A percentile compares a stretch with the other conserved stretches of the same genome.
Evolutionary conservation across 1,139 yeast genomes (phyloP).

Genomic region (Barnettozyma hawaiiensis): DNA sequence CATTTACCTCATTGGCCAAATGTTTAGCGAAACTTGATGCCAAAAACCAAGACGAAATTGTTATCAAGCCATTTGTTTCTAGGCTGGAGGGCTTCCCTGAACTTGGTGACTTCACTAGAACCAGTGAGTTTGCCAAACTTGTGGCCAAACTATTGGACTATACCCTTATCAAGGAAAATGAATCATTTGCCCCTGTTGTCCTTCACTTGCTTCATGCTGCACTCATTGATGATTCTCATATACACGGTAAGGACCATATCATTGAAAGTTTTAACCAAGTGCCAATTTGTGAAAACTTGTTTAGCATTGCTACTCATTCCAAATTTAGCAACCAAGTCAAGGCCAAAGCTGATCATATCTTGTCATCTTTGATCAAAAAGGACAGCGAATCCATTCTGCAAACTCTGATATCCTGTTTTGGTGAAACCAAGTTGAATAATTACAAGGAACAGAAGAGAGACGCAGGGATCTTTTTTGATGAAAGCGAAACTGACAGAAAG

Average conservation of each 20-base stretch:
- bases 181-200: conserved; percentile 50
- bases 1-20: conserved; percentile 32
- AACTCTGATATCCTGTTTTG: conserved; percentile 51
- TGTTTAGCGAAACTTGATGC: conserved; percentile 32
- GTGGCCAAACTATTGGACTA: conserved; percentile 50
- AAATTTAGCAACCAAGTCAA: conserved; percentile 44
- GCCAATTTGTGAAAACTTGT: conserved; percentile 51
- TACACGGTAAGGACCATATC: conserved; percentile 36
- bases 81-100: conserved; percentile 29
- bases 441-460: conserved; percentile 43
- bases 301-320: conserved; percentile 43
- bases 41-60: conserved; percentile 38
- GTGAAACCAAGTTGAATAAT: conserved; percentile 44
- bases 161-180: conserved; percentile 45
- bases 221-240: conserved; percentile 46
- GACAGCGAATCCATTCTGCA: conserved; percentile 44
- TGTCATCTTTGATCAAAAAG: conserved; percentile 44
- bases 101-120: conserved; percentile 49
- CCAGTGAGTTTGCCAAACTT: conserved; percentile 48
- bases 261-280: conserved; percentile 44
- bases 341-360: conserved; percentile 50
- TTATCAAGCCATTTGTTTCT: conserved; percentile 38
- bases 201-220: conserved; percentile 66
- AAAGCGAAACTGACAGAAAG: conserved; percentile 48
- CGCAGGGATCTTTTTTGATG: conserved; percentile 39